Percentiles rank a stretch among this genome's conserved stretches.
Evolutionary conservation across 225 moss, liverwort and hornwort genomes (phyloP).

Genomic region (Antitrichia curtipendula): DNA sequence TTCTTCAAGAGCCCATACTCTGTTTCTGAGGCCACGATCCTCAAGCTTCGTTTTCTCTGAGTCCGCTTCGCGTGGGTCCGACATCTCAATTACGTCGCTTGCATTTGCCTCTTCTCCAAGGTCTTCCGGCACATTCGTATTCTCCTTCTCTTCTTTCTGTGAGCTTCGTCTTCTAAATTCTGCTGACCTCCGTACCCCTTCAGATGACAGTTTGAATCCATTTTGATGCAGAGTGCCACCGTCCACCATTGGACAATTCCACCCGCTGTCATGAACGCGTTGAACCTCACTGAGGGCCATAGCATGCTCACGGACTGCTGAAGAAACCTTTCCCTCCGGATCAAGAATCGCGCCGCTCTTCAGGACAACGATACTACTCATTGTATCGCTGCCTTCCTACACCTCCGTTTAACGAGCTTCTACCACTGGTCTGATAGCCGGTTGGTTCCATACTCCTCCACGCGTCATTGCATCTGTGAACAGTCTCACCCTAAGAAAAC

Average conservation of each 20-base stretch:
- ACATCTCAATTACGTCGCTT: slow-evolving; percentile 15
- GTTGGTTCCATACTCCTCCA: slow-evolving; percentile 1
- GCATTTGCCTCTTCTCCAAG: slow-evolving; percentile 28
- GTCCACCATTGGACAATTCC: slow-evolving; percentile 18
- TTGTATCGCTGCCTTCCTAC: not conserved
- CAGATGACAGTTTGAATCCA: slow-evolving; percentile 16
- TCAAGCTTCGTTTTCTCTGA: slow-evolving; percentile 32
- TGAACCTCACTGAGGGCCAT: slow-evolving; percentile 19
- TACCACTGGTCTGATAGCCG: not conserved
- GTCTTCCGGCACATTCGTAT: slow-evolving; percentile 26
- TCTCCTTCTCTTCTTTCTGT: slow-evolving; percentile 43
- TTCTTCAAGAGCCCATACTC: slow-evolving; percentile 68
- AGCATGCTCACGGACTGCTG: not conserved
- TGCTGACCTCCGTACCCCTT: slow-evolving; percentile 19
- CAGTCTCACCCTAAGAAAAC: not conserved
- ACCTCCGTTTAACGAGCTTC: not conserved
- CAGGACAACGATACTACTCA: slow-evolving; percentile 14
- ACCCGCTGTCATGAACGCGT: slow-evolving; percentile 9
- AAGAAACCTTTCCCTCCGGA: not conserved
- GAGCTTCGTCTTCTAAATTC: slow-evolving; percentile 2
- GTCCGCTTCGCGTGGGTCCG: slow-evolving; percentile 15
- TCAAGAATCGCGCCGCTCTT: slow-evolving; percentile 9
- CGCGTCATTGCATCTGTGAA: not conserved
- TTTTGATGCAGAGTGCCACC: slow-evolving; percentile 15
- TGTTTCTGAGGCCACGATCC: slow-evolving; percentile 46